A percentile compares a stretch with the other conserved stretches of the same genome.
Evolutionary conservation across 768 basidiomycete species (phyloP).

Genomic region (Boletus rufocinnamomeus): DNA sequence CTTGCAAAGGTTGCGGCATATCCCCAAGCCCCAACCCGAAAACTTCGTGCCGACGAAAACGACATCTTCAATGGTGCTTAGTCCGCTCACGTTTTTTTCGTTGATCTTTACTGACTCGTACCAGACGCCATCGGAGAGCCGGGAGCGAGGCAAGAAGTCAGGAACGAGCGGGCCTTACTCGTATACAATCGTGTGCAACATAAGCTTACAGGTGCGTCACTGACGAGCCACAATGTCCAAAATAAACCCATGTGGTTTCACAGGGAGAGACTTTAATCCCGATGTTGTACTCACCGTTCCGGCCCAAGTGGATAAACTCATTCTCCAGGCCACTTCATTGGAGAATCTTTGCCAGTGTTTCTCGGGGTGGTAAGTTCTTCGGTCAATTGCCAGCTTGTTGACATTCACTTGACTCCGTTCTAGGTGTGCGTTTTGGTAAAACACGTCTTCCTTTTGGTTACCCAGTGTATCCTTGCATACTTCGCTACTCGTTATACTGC

Average conservation of each 20-base stretch:
- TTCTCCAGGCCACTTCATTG: constrained; percentile 88
- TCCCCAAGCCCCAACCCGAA: constrained; percentile 78
- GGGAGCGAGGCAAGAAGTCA: constrained; percentile 75
- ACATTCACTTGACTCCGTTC: constrained; percentile 2
- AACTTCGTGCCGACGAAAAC: constrained; percentile 88
- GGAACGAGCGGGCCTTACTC: constrained; percentile 85
- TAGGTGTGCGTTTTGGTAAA: constrained; percentile 79
- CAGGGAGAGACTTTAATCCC: constrained; percentile 93
- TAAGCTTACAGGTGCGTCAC: constrained; percentile 80
- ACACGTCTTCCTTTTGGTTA: constrained; percentile 2
- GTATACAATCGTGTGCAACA: constrained; percentile 95
- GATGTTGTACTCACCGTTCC: constrained; percentile 70
- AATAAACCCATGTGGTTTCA: constrained; percentile 1
- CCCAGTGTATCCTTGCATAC: constrained; percentile 14
- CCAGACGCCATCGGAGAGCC: constrained; percentile 50
- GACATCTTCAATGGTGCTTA: constrained; percentile 85
- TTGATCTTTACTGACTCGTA: constrained; percentile 6
- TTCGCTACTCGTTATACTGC: constrained; percentile 15
- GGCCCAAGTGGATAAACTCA: constrained; percentile 89
- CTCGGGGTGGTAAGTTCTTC: constrained; percentile 72
- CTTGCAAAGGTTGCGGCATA: constrained; percentile 67
- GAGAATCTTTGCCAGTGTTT: constrained; percentile 98
- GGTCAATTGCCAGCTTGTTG: not conserved
- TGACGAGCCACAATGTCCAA: not conserved
- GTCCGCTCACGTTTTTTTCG: not conserved